phyloP scores from a whole-genome alignment of 495 filamentous ascomycete species.

The Penicillium lividum region DNA sequence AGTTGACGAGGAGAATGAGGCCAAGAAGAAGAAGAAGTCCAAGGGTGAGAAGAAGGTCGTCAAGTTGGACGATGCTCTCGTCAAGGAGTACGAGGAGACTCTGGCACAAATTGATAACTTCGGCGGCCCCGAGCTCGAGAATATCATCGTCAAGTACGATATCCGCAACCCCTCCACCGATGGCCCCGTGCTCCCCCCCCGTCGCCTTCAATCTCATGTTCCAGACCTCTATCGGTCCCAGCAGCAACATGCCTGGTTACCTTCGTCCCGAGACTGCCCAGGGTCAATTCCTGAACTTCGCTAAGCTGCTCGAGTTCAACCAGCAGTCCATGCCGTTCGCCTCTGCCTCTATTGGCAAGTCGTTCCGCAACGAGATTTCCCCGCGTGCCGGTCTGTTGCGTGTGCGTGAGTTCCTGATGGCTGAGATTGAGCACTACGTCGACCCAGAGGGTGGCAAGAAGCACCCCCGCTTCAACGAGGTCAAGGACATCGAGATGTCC shows the following conservation, averaged over 20 bases:
- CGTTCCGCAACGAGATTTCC: conserved; percentile 74
- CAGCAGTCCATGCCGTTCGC: conserved; percentile 71
- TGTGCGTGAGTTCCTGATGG: conserved; percentile 74
- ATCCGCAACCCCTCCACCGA: conserved; percentile 66
- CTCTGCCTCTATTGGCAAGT: conserved; percentile 74
- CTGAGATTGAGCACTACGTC: conserved; percentile 73
- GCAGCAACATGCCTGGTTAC: conserved; percentile 62
- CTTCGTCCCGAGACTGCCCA: conserved; percentile 69
- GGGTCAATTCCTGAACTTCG: conserved; percentile 68
- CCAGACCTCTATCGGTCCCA: conserved; percentile 68
- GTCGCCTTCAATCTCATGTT: conserved; percentile 77
- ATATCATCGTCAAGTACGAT: conserved; percentile 62
- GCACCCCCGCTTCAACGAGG: conserved; percentile 63
- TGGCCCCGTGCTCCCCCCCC: conserved; percentile 61
- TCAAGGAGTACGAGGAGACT: conserved; percentile 67
- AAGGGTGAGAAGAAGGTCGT: conserved; percentile 54
- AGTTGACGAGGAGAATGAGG: conserved; percentile 64
- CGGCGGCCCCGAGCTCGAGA: conserved; percentile 61
- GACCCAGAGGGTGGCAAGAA: conserved; percentile 72
- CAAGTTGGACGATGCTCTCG: conserved; percentile 63
- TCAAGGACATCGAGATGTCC: conserved; percentile 61
- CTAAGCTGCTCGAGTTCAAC: conserved; percentile 71
- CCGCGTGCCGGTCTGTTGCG: conserved; percentile 66
- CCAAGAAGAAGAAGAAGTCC: conserved; percentile 66
- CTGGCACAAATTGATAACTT: conserved; percentile 76